A percentile compares a stretch with the other conserved stretches of the same genome.
These are phyloP conservation scores for Hamigera avellanea DNA, from an alignment of 495 filamentous ascomycete species.

Conservation along the genomic window DNA sequence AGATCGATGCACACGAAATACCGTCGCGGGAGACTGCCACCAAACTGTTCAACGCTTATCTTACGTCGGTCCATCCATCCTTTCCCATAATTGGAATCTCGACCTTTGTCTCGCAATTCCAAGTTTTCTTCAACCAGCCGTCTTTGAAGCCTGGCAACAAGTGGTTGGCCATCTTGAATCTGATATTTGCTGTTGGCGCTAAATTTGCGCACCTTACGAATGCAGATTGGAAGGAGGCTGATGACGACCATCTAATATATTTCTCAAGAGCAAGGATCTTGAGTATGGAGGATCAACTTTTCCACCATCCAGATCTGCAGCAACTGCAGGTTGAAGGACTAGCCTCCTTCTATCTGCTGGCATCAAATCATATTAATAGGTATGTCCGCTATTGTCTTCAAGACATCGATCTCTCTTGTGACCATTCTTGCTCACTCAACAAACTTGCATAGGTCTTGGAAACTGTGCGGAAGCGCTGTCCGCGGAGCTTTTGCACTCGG, in stretches of 20 bases:
- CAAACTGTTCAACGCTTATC: conserved; percentile 44
- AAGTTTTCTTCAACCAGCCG: conserved; percentile 31
- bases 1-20: conserved; percentile 36
- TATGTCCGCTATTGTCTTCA: conserved; percentile 10
- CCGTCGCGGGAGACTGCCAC: conserved; percentile 41
- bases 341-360: conserved; percentile 46
- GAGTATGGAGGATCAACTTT: conserved; percentile 35
- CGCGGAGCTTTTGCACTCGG: conserved; percentile 47
- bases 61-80: conserved; percentile 44
- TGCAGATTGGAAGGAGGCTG: conserved; percentile 31
- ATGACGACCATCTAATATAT: conserved; percentile 42
- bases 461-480: conserved; percentile 43
- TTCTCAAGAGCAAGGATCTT: conserved; percentile 42
- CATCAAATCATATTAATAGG: conserved; percentile 49
- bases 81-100: conserved; percentile 48
- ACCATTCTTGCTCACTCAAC: conserved; percentile 4
- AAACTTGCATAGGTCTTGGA: conserved; percentile 42
- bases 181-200: conserved; percentile 51
- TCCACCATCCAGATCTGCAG: conserved; percentile 43
- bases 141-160: conserved; percentile 26
- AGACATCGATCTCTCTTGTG: not conserved
- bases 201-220: conserved; percentile 36
- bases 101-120: conserved; percentile 41
- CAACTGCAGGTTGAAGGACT: conserved; percentile 48
- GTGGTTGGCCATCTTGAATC: conserved; percentile 49